Evolutionary conservation across 768 basidiomycete species (phyloP).

Genomic region (Amanita muscaria): DNA sequence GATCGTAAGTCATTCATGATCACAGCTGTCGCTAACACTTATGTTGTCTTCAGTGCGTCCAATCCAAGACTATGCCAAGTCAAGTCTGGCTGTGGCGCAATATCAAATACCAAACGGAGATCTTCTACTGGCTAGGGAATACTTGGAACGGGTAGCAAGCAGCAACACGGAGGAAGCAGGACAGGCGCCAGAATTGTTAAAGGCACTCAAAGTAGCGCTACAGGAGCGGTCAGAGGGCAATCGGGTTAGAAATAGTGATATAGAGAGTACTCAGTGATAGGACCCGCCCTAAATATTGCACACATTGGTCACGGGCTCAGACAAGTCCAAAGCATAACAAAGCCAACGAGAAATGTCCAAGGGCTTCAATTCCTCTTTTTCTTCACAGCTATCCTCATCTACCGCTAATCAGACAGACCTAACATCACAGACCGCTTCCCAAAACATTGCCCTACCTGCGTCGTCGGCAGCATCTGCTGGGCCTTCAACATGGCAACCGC

Average conservation of each 20-base stretch:
- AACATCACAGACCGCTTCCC: constrained; percentile 11
- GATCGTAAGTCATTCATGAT: constrained; percentile 38
- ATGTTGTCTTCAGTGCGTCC: constrained; percentile 42
- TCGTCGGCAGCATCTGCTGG: constrained; percentile 18
- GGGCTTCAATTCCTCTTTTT: constrained; percentile 26
- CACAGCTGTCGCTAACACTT: constrained; percentile 16
- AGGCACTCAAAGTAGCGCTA: constrained; percentile 37
- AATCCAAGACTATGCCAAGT: constrained; percentile 73
- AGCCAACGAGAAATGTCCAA: constrained; percentile 36
- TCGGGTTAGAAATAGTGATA: neutral
- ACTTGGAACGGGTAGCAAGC: constrained; percentile 61
- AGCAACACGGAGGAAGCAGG: constrained; percentile 82
- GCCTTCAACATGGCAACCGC: constrained; percentile 21
- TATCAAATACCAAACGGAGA: constrained; percentile 65
- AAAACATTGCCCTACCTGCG: constrained; percentile 18
- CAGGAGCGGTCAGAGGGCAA: constrained; percentile 16
- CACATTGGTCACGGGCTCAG: constrained; percentile 28
- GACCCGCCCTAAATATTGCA: constrained; percentile 26
- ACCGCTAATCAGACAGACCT: constrained; percentile 13
- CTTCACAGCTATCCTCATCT: constrained; percentile 19
- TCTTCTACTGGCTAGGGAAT: constrained; percentile 60
- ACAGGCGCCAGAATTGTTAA: constrained; percentile 64
- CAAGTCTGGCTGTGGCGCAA: constrained; percentile 78
- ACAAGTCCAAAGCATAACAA: constrained; percentile 30
- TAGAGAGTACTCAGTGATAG: neutral